Percentiles rank a stretch among this genome's conserved stretches.
Conservation (phyloP, 1,284 basidiomycete genomes). For the Pascua guehoae region DNA sequence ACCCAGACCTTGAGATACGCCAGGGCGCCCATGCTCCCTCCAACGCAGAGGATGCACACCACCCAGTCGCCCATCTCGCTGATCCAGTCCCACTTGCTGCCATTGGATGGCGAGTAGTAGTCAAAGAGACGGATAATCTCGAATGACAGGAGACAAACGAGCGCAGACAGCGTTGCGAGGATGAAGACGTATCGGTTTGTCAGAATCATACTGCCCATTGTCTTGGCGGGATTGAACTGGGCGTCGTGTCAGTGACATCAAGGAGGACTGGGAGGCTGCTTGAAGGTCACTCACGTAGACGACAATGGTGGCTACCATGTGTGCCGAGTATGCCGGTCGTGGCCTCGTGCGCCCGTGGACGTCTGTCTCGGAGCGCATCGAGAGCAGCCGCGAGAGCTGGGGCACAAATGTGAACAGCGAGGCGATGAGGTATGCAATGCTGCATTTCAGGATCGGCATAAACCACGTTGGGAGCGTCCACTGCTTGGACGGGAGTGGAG, state of each 20-base stretch:
- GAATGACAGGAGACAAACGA: conserved; percentile 81
- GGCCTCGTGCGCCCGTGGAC: conserved; percentile 45
- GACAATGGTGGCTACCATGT: conserved; percentile 86
- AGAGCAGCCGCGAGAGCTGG: conserved; percentile 40
- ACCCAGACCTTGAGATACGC: conserved; percentile 79
- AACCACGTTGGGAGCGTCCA: conserved; percentile 27
- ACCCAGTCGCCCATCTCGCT: conserved; percentile 46
- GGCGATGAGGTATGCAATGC: conserved; percentile 81
- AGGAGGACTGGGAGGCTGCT: not conserved
- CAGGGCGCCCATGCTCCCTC: conserved; percentile 71
- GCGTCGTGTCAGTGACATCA: conserved; percentile 51
- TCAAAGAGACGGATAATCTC: conserved; percentile 74
- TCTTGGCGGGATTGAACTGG: conserved; percentile 60
- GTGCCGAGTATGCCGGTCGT: conserved; percentile 67
- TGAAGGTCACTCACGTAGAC: conserved; percentile 46
- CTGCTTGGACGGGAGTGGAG: not conserved
- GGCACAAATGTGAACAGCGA: conserved; percentile 90
- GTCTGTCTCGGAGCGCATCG: conserved; percentile 53
- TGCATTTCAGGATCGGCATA: conserved; percentile 73
- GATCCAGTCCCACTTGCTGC: conserved; percentile 38
- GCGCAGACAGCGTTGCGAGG: conserved; percentile 66
- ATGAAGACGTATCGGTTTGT: conserved; percentile 44
- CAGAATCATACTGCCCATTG: conserved; percentile 80
- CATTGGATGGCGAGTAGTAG: conserved; percentile 40
- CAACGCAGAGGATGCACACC: conserved; percentile 73